phyloP scores from a whole-genome alignment of 768 basidiomycete genomes.

The Xerocomus potaroensis region DNA sequence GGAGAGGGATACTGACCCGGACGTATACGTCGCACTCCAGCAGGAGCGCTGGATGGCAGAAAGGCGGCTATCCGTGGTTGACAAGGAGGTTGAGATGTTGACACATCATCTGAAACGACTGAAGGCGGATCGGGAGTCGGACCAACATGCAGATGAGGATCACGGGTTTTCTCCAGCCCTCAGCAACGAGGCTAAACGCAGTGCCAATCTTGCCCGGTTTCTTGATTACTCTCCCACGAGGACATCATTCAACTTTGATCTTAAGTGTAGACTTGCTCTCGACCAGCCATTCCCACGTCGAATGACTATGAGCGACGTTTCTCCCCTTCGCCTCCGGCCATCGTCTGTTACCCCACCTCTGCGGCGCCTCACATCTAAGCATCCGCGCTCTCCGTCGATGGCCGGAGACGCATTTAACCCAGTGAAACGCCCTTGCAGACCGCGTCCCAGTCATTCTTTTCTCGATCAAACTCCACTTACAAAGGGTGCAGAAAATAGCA shows the following conservation, averaged over 20 bases:
- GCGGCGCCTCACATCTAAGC: slow-evolving; percentile 25
- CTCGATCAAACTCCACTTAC: slow-evolving; percentile 13
- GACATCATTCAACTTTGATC: slow-evolving; percentile 30
- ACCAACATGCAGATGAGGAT: slow-evolving; percentile 15
- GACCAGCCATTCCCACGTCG: slow-evolving; percentile 31
- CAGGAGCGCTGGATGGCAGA: slow-evolving; percentile 52
- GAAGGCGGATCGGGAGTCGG: slow-evolving; percentile 23
- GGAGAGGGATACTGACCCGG: slow-evolving; percentile 37
- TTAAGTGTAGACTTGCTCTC: slow-evolving; percentile 28
- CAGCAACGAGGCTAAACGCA: slow-evolving; percentile 25
- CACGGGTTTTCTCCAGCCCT: slow-evolving; percentile 11
- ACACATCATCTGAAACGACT: slow-evolving; percentile 34
- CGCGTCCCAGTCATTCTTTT: slow-evolving; percentile 14
- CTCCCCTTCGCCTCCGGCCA: slow-evolving; percentile 33
- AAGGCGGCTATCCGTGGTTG: slow-evolving; percentile 35
- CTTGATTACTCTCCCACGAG: slow-evolving; percentile 33
- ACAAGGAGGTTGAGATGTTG: slow-evolving; percentile 35
- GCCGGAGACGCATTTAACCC: slow-evolving; percentile 26
- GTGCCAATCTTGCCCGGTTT: slow-evolving; percentile 39
- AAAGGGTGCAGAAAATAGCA: slow-evolving; percentile 16
- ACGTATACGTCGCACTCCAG: slow-evolving; percentile 36
- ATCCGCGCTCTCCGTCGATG: slow-evolving; percentile 24
- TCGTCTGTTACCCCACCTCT: slow-evolving; percentile 25
- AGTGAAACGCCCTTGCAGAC: slow-evolving; percentile 27
- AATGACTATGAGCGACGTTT: slow-evolving; percentile 34